Percentiles rank a stretch among this genome's conserved stretches.
phyloP scores from a whole-genome alignment of 2,329 filamentous ascomycete genomes.

The Proliferodiscus dingleyae region DNA sequence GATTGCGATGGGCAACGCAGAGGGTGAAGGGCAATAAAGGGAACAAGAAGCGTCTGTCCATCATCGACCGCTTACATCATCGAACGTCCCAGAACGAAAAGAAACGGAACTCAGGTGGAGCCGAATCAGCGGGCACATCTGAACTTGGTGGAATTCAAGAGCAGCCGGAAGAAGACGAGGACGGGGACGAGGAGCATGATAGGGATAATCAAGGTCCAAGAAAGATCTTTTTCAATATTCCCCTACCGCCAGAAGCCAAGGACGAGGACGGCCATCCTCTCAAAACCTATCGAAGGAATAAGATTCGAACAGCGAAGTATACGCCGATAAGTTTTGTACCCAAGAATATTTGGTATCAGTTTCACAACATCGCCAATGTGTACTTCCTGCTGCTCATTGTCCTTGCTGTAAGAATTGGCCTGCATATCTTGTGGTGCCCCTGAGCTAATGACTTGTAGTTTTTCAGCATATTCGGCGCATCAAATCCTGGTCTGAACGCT shows the following conservation, averaged over 20 bases:
- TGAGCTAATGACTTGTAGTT: conserved; percentile 53
- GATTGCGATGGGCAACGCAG: conserved; percentile 95
- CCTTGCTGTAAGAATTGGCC: conserved; percentile 66
- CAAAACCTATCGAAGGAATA: conserved; percentile 76
- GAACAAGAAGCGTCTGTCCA: conserved; percentile 72
- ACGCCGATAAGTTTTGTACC: conserved; percentile 91
- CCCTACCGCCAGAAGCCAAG: conserved; percentile 67
- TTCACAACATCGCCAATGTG: conserved; percentile 97
- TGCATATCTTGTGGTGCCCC: background rate
- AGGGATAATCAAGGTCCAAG: conserved; percentile 39
- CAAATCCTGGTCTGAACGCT: conserved; percentile 83
- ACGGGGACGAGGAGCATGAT: conserved; percentile 34
- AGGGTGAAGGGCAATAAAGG: conserved; percentile 73
- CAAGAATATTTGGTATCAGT: conserved; percentile 96
- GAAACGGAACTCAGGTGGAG: conserved; percentile 49
- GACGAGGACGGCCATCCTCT: conserved; percentile 76
- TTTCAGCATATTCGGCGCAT: conserved; percentile 91
- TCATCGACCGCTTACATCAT: conserved; percentile 71
- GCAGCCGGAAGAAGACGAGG: conserved; percentile 18
- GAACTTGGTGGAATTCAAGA: conserved; percentile 30
- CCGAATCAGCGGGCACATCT: conserved; percentile 31
- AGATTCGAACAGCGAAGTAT: conserved; percentile 97
- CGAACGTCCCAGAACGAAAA: conserved; percentile 60
- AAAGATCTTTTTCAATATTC: conserved; percentile 79
- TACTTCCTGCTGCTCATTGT: conserved; percentile 98